Base-by-base conservation (phyloP, 2,329 filamentous ascomycete genomes). In the Penicillium sp. region DNA sequence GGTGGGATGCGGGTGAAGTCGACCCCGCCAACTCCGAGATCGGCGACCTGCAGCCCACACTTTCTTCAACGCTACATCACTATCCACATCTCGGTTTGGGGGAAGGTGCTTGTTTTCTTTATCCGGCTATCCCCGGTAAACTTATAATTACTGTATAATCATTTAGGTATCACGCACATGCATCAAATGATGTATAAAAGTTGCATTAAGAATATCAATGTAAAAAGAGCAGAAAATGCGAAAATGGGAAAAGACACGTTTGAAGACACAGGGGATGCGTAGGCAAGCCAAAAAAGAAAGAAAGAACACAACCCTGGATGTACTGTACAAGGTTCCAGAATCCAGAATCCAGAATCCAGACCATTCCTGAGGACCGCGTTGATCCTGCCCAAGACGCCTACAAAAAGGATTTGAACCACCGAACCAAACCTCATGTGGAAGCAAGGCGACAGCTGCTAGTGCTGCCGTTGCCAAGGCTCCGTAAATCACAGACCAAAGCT, bases 1-100 rank as follows among this genome's bases (percentile, higher is more conserved):
- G 57, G 55, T 56, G 55, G 60, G 59, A 62, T 62, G 62, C 57
- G 65, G 65, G 62, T 66, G 65, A 66, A 54, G 55, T 52, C 45
- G 49, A 64, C 64, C 65, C 65, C 65, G 54, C 64, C 61, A 59
- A 48, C 61, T 66, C 65, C 65, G 65, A 67, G 56, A 67, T 67
- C 65, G 65, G 65, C 63, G 55, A 45, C 50, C 53, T 54, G 49
- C 55, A 57, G 55, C 52, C 53, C 54, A 57, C 42, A 29, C 16
- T 39, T 23, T n/a, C 29, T 47, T 43, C 33, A 31, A 29, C n/a
- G 23, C 29, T 26, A 37, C 48, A 26, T 51, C 43, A 52, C 50
- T 56, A 57, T 49, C 42, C 45, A 50, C 35, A 44, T 19, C n/a
- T 47, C 48, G 47, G 39, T 21, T 25, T 39, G 11, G 4, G 25